Percentiles rank a stretch among this genome's conserved stretches.
These are phyloP conservation scores for Alternaria triticina DNA, from an alignment of 2,329 filamentous ascomycete genomes.

Conservation along the genomic window DNA sequence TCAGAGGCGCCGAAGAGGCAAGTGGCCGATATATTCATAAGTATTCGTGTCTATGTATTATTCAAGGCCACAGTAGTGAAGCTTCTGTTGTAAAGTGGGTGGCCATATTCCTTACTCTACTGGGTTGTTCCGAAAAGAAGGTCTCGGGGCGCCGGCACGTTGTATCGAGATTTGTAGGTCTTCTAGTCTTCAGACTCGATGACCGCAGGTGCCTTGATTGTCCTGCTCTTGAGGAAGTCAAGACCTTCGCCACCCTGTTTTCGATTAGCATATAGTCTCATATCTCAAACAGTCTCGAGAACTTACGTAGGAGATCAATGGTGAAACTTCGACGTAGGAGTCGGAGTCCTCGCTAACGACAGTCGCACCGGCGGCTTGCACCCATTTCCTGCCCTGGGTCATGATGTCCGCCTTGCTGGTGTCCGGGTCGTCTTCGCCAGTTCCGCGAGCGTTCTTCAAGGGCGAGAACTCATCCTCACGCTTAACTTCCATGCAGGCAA, in stretches of 20 bases:
- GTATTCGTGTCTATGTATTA: constrained; percentile 16
- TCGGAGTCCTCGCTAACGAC: constrained; percentile 66
- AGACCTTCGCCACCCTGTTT: constrained; percentile 67
- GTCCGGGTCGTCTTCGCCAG: constrained; percentile 90
- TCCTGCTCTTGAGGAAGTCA: constrained; percentile 64
- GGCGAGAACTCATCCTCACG: constrained; percentile 98
- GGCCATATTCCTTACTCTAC: neutral
- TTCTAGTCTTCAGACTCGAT: constrained; percentile 64
- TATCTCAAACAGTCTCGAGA: neutral
- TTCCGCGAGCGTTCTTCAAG: constrained; percentile 84
- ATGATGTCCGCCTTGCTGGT: constrained; percentile 92
- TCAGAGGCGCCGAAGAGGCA: neutral
- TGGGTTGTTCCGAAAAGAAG: constrained; percentile 1
- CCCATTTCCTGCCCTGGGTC: constrained; percentile 86
- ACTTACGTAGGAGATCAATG: constrained; percentile 94
- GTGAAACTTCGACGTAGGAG: constrained; percentile 85
- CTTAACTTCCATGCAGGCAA: constrained; percentile 93
- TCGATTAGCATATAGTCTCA: neutral
- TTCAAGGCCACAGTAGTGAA: neutral
- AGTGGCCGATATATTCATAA: constrained; percentile 1
- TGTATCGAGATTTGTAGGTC: neutral
- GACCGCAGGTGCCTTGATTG: constrained; percentile 68
- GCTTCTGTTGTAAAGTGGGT: neutral
- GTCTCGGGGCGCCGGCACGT: neutral
- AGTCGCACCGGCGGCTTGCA: constrained; percentile 76